A percentile compares a stretch with the other conserved stretches of the same genome.
phyloP scores from a whole-genome alignment of 176 grass and related monocot species.

The Tillandsia leiboldiana region DNA sequence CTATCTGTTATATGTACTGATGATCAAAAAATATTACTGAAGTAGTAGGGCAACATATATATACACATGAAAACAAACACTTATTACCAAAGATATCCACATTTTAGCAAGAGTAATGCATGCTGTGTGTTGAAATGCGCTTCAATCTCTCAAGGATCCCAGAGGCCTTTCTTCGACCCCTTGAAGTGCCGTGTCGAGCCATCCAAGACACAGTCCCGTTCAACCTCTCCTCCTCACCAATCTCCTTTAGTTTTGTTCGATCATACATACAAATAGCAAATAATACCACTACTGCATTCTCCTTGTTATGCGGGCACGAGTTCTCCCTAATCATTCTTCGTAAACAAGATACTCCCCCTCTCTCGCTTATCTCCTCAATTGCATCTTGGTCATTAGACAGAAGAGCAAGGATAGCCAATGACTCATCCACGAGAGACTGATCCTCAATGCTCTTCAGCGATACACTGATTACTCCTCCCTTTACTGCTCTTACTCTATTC shows the following conservation, averaged over 20 bases:
- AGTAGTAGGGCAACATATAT: conserved; percentile 22
- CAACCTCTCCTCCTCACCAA: conserved; percentile 47
- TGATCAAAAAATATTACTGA: not conserved
- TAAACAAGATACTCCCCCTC: conserved; percentile 31
- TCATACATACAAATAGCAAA: conserved; percentile 51
- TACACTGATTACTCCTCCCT: conserved; percentile 37
- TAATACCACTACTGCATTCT: conserved; percentile 64
- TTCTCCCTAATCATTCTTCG: conserved; percentile 43
- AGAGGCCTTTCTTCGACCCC: conserved; percentile 47
- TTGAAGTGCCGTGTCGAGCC: conserved; percentile 40
- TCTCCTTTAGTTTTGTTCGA: conserved; percentile 40
- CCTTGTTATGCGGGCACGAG: conserved; percentile 52
- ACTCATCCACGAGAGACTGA: conserved; percentile 49
- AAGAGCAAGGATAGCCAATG: conserved; percentile 59
- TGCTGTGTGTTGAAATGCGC: conserved; percentile 26
- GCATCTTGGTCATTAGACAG: conserved; percentile 49
- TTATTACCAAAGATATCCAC: conserved; percentile 11
- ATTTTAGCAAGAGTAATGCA: conserved; percentile 55
- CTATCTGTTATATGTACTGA: not conserved
- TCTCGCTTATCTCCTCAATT: conserved; percentile 46
- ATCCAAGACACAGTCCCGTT: conserved; percentile 45
- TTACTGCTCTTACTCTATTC: conserved; percentile 50
- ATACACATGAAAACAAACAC: conserved; percentile 22
- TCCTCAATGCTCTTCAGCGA: conserved; percentile 38
- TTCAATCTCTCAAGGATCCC: conserved; percentile 67